Conservation (phyloP, 129 eudicot genomes). For the carrot (Daucus carota) region DH1_v3.0 NC_030389.2:29445501-29446000, state of each 20-base stretch:
- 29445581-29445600: no score
- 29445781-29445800: conserved; percentile 50
- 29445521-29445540: conserved; percentile 32
- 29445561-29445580: no score
- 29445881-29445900: conserved; percentile 41
- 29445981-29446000: background rate
- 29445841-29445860: conserved; percentile 36
- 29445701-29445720: conserved; percentile 36
- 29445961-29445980: background rate
- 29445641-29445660: conserved; percentile 57
- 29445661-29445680: conserved; percentile 44
- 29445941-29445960: background rate
- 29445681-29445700: conserved; percentile 48
- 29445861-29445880: no score
- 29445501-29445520: conserved; percentile 46
- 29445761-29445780: conserved; percentile 66
- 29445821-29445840: conserved; percentile 45
- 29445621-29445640: conserved; percentile 67
- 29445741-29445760: conserved; percentile 57
- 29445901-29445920: conserved; percentile 37
- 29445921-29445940: no score
- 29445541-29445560: conserved; percentile 20
- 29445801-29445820: conserved; percentile 43
- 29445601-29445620: conserved; percentile 28
- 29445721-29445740: conserved; percentile 11